phyloP scores from a whole-genome alignment of 768 basidiomycete genomes.

The Termitomyces sp. region DNA sequence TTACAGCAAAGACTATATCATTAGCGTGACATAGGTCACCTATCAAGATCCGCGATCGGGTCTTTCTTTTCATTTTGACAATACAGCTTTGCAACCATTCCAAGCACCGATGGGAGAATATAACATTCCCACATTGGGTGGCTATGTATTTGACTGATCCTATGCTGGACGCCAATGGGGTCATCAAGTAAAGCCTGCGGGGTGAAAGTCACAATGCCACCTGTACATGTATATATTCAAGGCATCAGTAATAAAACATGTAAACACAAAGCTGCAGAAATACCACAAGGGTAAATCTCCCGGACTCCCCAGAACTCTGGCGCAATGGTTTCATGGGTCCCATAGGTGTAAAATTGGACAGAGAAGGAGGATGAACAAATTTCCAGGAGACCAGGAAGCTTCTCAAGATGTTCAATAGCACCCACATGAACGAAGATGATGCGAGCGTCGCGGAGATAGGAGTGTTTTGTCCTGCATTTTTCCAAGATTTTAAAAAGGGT shows the following conservation, averaged over 20 bases:
- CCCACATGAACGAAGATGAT: conserved; percentile 68
- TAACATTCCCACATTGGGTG: conserved; percentile 73
- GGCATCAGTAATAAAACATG: neutral
- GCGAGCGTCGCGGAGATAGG: conserved; percentile 34
- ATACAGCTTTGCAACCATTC: conserved; percentile 43
- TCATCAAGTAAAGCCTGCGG: conserved; percentile 56
- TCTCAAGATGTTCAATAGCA: conserved; percentile 45
- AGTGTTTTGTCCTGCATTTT: conserved; percentile 38
- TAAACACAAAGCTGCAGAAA: neutral
- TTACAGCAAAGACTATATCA: neutral
- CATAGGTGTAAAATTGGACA: conserved; percentile 65
- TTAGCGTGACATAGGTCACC: conserved; percentile 27
- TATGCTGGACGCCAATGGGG: conserved; percentile 42
- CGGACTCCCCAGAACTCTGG: conserved; percentile 56
- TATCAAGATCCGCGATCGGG: conserved; percentile 37
- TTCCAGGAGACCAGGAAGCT: conserved; percentile 46
- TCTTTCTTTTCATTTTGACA: conserved; percentile 31
- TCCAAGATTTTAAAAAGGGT: conserved; percentile 43
- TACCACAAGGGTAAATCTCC: conserved; percentile 69
- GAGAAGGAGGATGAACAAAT: conserved; percentile 42
- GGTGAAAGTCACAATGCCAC: conserved; percentile 73
- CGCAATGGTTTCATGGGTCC: conserved; percentile 53
- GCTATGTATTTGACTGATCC: conserved; percentile 47
- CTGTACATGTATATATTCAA: conserved; percentile 30
- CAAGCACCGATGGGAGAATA: conserved; percentile 62